Evolutionary conservation across 1,284 basidiomycete genomes (phyloP), one percentile per base, ranked within the genome.

Genomic region (Melampsora larici-populina): DNA sequence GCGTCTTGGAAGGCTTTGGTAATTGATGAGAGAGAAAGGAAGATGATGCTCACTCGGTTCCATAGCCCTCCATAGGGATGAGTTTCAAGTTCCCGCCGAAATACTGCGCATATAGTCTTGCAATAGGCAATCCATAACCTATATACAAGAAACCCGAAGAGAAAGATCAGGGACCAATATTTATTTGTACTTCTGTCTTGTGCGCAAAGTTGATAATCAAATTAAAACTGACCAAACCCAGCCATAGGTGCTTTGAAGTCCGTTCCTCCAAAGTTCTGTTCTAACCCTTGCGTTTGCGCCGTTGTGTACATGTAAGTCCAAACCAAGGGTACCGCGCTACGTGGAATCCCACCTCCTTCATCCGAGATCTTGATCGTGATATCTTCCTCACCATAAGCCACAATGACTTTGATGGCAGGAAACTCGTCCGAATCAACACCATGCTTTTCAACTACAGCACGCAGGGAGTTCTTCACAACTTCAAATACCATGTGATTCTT

Each of bases 221-320:
- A 31, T 36, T 60, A 8, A n/a, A 18, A 36, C 26, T 18, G 17
- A 81, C 93, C 94, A 82, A 95, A 98, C 2, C 96, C 96, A 58
- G 96, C 96, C 94, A 99, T 97, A 0, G 96, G 96, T 5, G 96
- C 96, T 83, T 94, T 94, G 85, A 98, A 98, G 85, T 99, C 96
- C 78, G 91, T 92, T 31, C 90, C 91, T 80, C 91, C 90, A 84
- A 96, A 95, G 81, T 95, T 86, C 82, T 91, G 90, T 81, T 94
- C 92, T 62, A 98, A 88, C 40, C 89, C 90, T 84, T 94, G 91
- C 3, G 89, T 90, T 72, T 93, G 91, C 89, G 98, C 97, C 1
- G 97, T 99, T 48, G 97, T 99, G 84, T 99, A 99, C 91, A 87
- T 96, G 85, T 96, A 99, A 78, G 95, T 98, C 96, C 96, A 99